Evolutionary conservation across 148 eudicot genomes (phyloP).

Genomic region (Chenopodium suecicum): DNA sequence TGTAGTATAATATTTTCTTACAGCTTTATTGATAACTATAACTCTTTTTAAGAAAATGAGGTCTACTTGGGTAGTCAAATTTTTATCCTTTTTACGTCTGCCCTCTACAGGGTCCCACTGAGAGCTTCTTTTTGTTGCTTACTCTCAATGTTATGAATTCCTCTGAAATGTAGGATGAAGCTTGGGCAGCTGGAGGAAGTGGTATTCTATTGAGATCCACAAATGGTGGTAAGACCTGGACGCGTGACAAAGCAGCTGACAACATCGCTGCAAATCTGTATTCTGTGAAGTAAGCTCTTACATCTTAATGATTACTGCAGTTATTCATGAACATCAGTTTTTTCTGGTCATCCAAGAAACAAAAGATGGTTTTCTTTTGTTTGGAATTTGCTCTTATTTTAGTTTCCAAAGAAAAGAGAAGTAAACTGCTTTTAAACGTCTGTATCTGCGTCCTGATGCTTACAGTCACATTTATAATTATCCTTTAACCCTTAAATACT

Average conservation of each 20-base stretch:
- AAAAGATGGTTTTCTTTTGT: neutral
- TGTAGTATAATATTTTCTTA: neutral
- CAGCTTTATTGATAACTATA: neutral
- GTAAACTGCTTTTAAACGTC: neutral
- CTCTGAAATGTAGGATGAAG: conserved; percentile 66
- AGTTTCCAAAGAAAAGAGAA: neutral
- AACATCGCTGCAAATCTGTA: conserved; percentile 98
- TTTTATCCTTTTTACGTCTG: neutral
- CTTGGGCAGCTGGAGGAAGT: conserved; percentile 99
- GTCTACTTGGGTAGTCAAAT: conserved; percentile 1
- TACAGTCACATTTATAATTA: neutral
- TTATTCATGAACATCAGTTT: neutral
- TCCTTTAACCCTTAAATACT: neutral
- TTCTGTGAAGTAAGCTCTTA: conserved; percentile 76
- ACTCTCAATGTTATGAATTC: neutral
- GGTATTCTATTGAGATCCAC: conserved; percentile 83
- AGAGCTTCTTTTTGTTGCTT: neutral
- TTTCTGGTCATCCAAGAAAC: neutral
- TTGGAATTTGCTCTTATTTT: neutral
- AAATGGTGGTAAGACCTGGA: conserved; percentile 97
- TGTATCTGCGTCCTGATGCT: neutral
- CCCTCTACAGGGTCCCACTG: neutral
- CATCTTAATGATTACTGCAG: neutral
- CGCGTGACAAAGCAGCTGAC: conserved; percentile 96
- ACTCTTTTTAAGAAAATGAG: neutral